Conservation (phyloP, 2,329 filamentous ascomycete genomes). For the Diaporthe ilicicola region DNA sequence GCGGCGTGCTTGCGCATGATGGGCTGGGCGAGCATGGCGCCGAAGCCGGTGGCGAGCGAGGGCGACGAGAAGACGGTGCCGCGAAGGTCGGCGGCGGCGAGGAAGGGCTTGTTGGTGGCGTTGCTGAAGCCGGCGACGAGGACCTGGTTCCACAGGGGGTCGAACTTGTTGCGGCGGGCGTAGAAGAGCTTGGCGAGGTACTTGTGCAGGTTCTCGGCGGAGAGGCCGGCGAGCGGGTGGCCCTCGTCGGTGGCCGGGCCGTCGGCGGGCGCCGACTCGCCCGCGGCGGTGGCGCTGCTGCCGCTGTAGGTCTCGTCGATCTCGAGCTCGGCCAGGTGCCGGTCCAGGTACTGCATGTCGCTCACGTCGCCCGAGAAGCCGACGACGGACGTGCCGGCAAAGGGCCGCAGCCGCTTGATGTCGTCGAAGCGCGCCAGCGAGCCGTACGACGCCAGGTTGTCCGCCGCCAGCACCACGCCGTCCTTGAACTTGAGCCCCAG, state of each 20-base stretch:
- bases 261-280: conserved; percentile 48
- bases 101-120: conserved; percentile 81
- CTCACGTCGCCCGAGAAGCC: conserved; percentile 97
- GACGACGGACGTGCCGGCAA: conserved; percentile 83
- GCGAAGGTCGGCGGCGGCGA: conserved; percentile 89
- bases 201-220: conserved; percentile 93
- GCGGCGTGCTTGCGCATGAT: conserved; percentile 86
- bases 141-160: conserved; percentile 96
- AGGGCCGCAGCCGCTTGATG: conserved; percentile 92
- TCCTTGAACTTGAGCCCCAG: conserved; percentile 95
- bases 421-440: conserved; percentile 96
- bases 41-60: conserved; percentile 91
- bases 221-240: conserved; percentile 72
- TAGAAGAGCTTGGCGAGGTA: conserved; percentile 97
- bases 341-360: conserved; percentile 98
- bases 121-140: conserved; percentile 86
- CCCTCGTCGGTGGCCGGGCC: conserved; percentile 65
- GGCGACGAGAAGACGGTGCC: conserved; percentile 92
- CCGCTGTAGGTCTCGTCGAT: conserved; percentile 86
- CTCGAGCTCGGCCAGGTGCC: conserved; percentile 85
- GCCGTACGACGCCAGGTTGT: conserved; percentile 98
- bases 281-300: conserved; percentile 39
- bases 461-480: conserved; percentile 94
- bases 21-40: conserved; percentile 90
- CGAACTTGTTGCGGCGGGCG: conserved; percentile 91